phyloP scores from a whole-genome alignment of 768 basidiomycete species.

The Phlebiopsis flavidoalba region DNA sequence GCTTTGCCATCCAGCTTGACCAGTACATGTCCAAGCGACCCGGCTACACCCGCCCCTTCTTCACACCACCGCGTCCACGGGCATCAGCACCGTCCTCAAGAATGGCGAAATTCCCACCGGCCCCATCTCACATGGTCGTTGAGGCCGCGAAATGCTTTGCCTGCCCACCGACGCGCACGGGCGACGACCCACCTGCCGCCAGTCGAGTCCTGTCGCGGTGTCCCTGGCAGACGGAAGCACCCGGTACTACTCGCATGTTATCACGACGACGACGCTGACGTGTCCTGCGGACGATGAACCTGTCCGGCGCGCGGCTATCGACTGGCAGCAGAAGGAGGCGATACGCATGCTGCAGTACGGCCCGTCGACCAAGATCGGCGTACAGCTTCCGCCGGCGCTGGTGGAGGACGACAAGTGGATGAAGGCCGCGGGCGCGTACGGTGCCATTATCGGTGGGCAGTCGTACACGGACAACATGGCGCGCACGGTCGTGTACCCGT shows the following conservation, averaged over 20 bases:
- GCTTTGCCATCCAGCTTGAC: background rate
- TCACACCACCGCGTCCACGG: background rate
- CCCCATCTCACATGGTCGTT: background rate
- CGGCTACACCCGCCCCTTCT: background rate
- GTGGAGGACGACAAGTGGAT: slow-evolving; percentile 30
- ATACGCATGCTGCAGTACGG: slow-evolving; percentile 35
- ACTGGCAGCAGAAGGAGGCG: slow-evolving; percentile 23
- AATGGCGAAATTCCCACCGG: background rate
- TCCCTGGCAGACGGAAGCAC: background rate
- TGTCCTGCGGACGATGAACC: slow-evolving; percentile 30
- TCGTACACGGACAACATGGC: slow-evolving; percentile 29
- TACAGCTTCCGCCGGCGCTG: slow-evolving; percentile 39
- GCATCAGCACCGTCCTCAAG: background rate
- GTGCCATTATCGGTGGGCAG: slow-evolving; percentile 23
- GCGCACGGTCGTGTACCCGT: slow-evolving; percentile 34
- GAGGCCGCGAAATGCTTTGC: background rate
- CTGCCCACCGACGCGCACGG: background rate
- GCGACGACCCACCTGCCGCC: too few relatives aligned
- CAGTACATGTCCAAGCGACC: background rate
- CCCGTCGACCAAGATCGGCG: slow-evolving; percentile 35
- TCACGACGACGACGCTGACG: slow-evolving; percentile 35
- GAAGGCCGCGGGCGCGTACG: background rate
- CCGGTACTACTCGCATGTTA: slow-evolving; percentile 31
- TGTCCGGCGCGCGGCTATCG: slow-evolving; percentile 5
- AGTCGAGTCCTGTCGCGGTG: background rate